Evolutionary conservation across 306 rosid species (phyloP).

Genomic region (Cicer cuneatum): DNA sequence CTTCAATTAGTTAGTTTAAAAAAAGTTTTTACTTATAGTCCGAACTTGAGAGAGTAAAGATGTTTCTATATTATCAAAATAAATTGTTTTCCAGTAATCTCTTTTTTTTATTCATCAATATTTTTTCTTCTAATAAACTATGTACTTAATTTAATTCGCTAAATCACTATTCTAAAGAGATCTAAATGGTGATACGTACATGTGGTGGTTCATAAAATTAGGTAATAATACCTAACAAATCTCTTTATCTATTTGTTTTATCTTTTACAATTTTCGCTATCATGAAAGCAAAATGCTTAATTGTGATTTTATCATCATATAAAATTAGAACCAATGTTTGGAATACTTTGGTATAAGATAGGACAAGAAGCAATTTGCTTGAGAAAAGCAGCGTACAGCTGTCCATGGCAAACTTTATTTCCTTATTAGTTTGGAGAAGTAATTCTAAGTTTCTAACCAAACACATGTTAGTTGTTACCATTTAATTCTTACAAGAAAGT

Average conservation of each 20-base stretch:
- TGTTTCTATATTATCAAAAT: background rate
- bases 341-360: constrained; percentile 9
- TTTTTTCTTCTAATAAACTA: background rate
- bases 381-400: constrained; percentile 20
- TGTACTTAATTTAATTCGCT: background rate
- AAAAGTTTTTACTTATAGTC: background rate
- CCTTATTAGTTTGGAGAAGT: background rate
- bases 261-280: no score
- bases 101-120: background rate
- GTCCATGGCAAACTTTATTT: constrained; percentile 19
- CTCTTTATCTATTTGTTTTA: background rate
- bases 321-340: background rate
- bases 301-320: no score
- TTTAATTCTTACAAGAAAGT: constrained; percentile 39
- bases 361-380: constrained; percentile 30
- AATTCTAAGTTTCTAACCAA: constrained; percentile 32
- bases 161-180: constrained; percentile 9
- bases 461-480: constrained; percentile 29
- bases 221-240: constrained; percentile 6
- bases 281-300: no score
- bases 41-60: background rate
- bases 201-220: constrained; percentile 15
- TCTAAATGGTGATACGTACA: background rate
- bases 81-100: background rate
- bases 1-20: no score